These are phyloP conservation scores for Lycium ferocissimum DNA, from an alignment of 257 asterid species.

Conservation along the genomic window DNA sequence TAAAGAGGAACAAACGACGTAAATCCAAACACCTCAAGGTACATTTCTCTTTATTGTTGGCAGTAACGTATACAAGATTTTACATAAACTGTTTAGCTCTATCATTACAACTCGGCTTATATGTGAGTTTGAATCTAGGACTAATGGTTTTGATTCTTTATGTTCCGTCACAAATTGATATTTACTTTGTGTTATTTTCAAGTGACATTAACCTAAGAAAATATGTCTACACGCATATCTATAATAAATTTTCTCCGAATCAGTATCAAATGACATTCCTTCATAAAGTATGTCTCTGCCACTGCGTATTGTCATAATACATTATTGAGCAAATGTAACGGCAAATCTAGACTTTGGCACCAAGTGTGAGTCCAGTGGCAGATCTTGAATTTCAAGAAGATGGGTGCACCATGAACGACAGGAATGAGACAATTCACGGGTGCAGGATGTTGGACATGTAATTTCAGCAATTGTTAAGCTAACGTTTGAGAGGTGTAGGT, in stretches of 20 bases:
- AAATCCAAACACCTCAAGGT: conserved; percentile 46
- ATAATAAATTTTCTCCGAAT: no score
- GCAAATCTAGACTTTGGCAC: not conserved
- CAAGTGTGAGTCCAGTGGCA: not conserved
- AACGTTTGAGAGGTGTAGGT: no score
- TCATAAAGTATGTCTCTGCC: no score
- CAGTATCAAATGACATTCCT: no score
- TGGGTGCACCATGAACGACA: no score
- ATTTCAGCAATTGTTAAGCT: no score
- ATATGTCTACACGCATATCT: no score
- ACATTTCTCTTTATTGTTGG: not conserved
- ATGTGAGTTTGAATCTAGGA: not conserved
- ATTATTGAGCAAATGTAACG: not conserved
- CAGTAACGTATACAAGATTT: not conserved
- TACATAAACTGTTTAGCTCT: not conserved
- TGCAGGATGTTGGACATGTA: no score
- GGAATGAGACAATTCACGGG: no score
- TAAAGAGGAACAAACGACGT: conserved; percentile 48
- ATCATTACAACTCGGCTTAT: not conserved
- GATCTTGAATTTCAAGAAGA: no score
- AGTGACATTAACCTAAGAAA: no score
- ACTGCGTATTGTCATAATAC: not conserved
- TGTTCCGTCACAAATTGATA: not conserved
- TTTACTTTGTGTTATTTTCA: no score
- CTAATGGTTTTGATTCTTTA: not conserved